phyloP scores from a whole-genome alignment of 176 grass and related monocot genomes.

The Aechmea fasciata region DNA sequence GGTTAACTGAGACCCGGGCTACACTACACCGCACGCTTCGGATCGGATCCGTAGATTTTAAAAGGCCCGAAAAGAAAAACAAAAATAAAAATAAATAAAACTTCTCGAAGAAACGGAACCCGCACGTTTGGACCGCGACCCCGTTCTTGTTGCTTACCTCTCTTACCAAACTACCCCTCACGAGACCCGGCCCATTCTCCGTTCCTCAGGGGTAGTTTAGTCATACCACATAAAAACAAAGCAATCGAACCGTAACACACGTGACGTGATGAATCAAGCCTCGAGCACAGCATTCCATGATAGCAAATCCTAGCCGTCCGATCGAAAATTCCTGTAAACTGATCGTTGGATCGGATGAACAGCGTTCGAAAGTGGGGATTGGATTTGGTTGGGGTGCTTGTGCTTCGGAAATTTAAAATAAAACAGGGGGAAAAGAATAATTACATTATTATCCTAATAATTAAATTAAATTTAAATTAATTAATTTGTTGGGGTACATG shows the following conservation, averaged over 20 bases:
- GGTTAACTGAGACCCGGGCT: neutral
- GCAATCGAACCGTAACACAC: neutral
- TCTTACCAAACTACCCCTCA: neutral
- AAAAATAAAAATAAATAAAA: neutral
- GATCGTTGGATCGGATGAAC: no score
- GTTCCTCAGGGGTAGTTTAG: neutral
- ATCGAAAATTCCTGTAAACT: no score
- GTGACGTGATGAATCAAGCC: neutral
- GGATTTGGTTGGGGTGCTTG: neutral
- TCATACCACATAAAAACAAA: neutral
- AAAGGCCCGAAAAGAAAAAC: neutral
- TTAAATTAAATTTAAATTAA: neutral
- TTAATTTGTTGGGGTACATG: slow-evolving; percentile 6
- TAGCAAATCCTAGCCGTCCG: no score
- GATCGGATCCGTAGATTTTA: neutral
- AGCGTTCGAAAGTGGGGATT: no score
- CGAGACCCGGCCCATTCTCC: neutral
- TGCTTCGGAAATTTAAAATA: slow-evolving; percentile 2
- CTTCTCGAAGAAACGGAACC: neutral
- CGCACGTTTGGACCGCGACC: neutral
- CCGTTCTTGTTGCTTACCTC: neutral
- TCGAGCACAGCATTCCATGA: neutral
- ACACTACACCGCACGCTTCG: neutral
- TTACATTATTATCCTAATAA: neutral
- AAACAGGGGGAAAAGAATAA: neutral